Evolutionary conservation across 768 basidiomycete species (phyloP), one percentile per base, ranked within the genome.

Genomic region (Exidia glandulosa): DNA sequence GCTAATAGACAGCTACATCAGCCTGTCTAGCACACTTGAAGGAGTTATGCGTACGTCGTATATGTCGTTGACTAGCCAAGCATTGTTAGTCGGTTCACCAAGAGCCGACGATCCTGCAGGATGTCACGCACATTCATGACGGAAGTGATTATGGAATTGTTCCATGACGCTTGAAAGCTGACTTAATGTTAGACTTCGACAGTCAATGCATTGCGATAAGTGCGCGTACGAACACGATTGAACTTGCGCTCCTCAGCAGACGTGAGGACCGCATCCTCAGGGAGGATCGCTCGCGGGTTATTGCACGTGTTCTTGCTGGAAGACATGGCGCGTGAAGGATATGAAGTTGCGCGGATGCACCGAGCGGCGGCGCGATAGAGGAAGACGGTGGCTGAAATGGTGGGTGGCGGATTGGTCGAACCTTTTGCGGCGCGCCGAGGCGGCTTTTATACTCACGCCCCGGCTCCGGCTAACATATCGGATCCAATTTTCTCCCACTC

Each of bases 21-120:
- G 37, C 14, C 31, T 7, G 32, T 55, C 30, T 54, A 32, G 34
- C 19, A 56, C 31, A 19, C 13, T 33, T 34, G 30, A 25, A 34
- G 3, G 59, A 57, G 19, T 37, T 25, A 33, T 34, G 48, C 62
- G 27, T 57, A 78, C 79, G 63, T 79, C 72, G 63, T 79, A 78
- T 19, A 80, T 62, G 6, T 66, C 72, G 59, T 79, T 75, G 68
- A 80, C 79, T 79, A n/a, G n/a, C n/a, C n/a, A n/a, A n/a, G n/a
- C n/a, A n/a, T n/a, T n/a, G n/a, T n/a, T n/a, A n/a, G n/a, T n/a
- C n/a, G n/a, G 36, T 3, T 50, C 34, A 54, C 56, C 27, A 9
- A 55, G 47, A 14, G 37, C 3, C 12, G 41, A 45, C 16, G 41
- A 19, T 45, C 34, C 34, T 36, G 7, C 16, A 16, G 16, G 34